Evolutionary conservation across 2,329 filamentous ascomycete species (phyloP).

Genomic region (Aspergillus phoenicis): DNA sequence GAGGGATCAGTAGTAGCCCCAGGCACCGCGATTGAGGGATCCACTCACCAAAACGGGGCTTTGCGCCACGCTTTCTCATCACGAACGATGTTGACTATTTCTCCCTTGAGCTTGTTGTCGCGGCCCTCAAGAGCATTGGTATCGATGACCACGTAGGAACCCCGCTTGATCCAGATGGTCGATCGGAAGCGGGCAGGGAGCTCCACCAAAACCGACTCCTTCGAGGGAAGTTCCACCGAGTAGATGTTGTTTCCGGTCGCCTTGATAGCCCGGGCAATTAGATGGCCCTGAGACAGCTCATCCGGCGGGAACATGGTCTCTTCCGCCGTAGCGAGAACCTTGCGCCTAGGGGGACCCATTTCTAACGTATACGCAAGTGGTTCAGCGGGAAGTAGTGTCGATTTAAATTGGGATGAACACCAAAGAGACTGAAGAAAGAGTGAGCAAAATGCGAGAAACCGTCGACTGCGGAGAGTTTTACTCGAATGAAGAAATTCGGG

Average conservation of each 20-base stretch:
- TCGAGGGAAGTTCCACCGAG: conserved; percentile 70
- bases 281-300: conserved; percentile 54
- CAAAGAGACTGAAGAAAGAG: neutral
- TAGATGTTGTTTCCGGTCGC: conserved; percentile 90
- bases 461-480: neutral
- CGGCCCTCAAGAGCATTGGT: conserved; percentile 64
- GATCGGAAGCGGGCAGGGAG: conserved; percentile 83
- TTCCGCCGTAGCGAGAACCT: conserved; percentile 74
- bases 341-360: conserved; percentile 77
- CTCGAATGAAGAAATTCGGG: neutral
- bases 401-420: neutral
- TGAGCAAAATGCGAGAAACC: too few relatives aligned
- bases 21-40: neutral
- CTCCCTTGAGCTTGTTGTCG: conserved; percentile 78
- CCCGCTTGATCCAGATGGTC: conserved; percentile 89
- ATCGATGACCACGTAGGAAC: conserved; percentile 84
- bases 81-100: conserved; percentile 89
- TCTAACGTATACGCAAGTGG: neutral
- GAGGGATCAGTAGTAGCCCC: conserved; percentile 17
- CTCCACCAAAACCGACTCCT: conserved; percentile 71
- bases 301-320: conserved; percentile 66
- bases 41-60: conserved; percentile 74
- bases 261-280: conserved; percentile 76
- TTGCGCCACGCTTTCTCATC: conserved; percentile 94
- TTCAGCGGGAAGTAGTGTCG: neutral